A percentile compares a stretch with the other conserved stretches of the same genome.
Evolutionary conservation across 2,329 filamentous ascomycete genomes (phyloP).

Genomic region (Arthrobotrys musiformis): DNA sequence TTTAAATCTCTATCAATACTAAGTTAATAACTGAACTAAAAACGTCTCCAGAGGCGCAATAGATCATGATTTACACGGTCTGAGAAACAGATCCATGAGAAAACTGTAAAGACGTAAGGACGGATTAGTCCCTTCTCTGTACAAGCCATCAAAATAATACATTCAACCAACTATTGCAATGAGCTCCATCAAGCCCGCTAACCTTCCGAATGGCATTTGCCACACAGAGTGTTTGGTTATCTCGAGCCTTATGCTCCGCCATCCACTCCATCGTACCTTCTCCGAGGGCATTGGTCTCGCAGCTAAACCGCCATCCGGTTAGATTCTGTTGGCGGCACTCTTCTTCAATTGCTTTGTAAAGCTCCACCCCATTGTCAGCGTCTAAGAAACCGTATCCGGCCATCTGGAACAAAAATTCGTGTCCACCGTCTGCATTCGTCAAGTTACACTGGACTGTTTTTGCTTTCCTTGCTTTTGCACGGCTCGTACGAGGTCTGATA

Average conservation of each 20-base stretch:
- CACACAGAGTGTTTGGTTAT: background rate
- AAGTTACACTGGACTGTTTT: background rate
- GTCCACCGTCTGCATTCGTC: background rate
- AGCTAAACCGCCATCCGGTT: conserved; percentile 18
- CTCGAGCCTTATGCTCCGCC: background rate
- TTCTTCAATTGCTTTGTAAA: conserved; percentile 16
- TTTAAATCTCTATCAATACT: too few relatives aligned
- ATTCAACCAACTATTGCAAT: background rate
- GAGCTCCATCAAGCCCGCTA: conserved; percentile 18
- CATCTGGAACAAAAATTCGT: background rate
- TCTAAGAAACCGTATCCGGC: conserved; percentile 41
- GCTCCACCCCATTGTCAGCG: conserved; percentile 26
- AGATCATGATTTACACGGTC: too few relatives aligned
- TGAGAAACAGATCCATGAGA: too few relatives aligned
- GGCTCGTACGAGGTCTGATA: conserved; percentile 19
- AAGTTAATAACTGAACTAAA: too few relatives aligned
- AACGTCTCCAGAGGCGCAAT: too few relatives aligned
- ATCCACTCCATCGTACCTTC: conserved; percentile 19
- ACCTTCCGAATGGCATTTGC: conserved; percentile 17
- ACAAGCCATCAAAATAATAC: background rate
- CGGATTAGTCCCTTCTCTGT: too few relatives aligned
- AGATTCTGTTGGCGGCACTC: conserved; percentile 11
- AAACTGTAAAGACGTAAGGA: too few relatives aligned
- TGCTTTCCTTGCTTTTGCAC: background rate
- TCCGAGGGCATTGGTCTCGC: background rate